A percentile compares a stretch with the other conserved stretches of the same genome.
Evolutionary conservation across 441 rosid genomes (phyloP).

Genomic region (Populus hybrid): DNA sequence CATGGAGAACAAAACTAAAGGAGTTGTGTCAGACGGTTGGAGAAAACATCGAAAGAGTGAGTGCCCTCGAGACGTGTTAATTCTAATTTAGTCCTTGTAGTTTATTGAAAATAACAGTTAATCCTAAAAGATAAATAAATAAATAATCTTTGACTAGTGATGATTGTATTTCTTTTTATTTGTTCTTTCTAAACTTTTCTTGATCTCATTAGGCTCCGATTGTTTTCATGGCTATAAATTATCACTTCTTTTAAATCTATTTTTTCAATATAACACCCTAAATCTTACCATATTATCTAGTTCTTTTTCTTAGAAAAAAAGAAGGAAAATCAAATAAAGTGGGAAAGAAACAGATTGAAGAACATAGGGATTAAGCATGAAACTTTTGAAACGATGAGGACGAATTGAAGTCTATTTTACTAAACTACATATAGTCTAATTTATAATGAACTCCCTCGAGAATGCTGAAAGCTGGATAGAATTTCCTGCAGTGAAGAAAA

Average conservation of each 20-base stretch:
- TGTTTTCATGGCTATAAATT: no score
- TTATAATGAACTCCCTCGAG: constrained; percentile 18
- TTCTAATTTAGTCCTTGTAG: background rate
- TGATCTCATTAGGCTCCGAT: no score
- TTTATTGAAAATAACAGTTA: background rate
- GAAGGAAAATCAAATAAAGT: background rate
- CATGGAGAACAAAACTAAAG: constrained; percentile 21
- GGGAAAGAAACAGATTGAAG: background rate
- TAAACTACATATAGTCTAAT: background rate
- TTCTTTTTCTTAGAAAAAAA: no score
- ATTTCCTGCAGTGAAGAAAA: background rate
- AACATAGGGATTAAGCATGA: background rate
- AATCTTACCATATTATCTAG: no score
- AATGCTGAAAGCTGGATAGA: constrained; percentile 29
- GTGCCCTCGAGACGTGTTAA: constrained; percentile 25
- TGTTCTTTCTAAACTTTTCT: no score
- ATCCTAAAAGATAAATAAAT: background rate
- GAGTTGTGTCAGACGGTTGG: constrained; percentile 27
- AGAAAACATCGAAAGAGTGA: constrained; percentile 26
- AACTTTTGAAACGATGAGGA: background rate
- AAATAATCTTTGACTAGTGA: background rate
- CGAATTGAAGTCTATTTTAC: background rate
- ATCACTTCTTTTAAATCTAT: no score
- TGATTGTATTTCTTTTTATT: background rate
- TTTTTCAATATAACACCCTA: no score